Evolutionary conservation across 306 rosid species (phyloP).

Genomic region (Prunus davidiana): DNA sequence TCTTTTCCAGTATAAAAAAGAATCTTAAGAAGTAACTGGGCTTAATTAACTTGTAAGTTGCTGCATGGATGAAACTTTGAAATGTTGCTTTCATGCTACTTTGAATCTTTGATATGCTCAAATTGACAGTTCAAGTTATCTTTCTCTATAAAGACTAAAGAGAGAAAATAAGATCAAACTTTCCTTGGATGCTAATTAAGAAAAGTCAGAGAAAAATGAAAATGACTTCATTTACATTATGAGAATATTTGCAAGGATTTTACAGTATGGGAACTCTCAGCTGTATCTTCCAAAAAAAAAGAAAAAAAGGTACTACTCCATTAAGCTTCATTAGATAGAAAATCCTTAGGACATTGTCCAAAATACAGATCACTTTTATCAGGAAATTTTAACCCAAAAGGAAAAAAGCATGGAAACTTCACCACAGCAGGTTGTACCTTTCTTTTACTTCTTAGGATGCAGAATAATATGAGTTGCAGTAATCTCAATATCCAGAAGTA

Average conservation of each 20-base stretch:
- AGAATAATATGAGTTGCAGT: neutral
- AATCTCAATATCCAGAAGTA: neutral
- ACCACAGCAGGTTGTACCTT: neutral
- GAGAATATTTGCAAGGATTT: neutral
- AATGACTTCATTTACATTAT: neutral
- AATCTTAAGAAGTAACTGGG: neutral
- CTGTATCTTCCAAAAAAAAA: neutral
- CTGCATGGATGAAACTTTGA: neutral
- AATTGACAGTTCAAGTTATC: neutral
- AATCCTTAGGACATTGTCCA: neutral
- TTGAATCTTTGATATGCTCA: neutral
- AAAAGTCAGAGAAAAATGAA: neutral
- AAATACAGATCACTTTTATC: neutral
- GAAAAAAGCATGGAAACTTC: neutral
- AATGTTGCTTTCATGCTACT: neutral
- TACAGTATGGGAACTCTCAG: neutral
- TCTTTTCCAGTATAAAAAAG: neutral
- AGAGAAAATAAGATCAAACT: neutral
- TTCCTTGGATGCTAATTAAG: neutral
- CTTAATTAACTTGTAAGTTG: neutral
- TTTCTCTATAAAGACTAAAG: neutral
- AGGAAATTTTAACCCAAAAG: neutral
- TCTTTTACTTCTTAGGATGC: neutral
- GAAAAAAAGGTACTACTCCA: neutral
- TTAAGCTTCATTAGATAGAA: neutral